Base-by-base conservation (phyloP, 208 protist species). In the Trypanosoma avium region DNA sequence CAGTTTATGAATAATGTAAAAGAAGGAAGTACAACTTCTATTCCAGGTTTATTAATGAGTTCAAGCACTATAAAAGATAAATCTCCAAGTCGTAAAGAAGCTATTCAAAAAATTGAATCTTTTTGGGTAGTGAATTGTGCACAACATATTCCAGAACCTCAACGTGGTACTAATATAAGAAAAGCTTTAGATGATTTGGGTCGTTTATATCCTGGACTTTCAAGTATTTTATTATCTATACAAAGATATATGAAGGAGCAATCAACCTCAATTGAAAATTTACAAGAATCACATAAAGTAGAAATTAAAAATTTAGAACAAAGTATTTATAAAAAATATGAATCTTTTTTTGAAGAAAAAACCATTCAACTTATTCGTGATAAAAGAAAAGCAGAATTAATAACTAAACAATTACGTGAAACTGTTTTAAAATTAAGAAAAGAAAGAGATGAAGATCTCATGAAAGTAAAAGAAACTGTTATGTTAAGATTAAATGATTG, bases 291-390 rank as follows among this genome's bases (percentile, higher is more conserved):
- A 33, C 74, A 77, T 21, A 40, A 35, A 4, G 67, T 60, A 32
- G 79, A 79, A 19, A 64, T 90, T 36, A 48, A 43, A 47, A n/a
- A 54, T 53, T 43, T 81, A 19, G 71, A 90, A 58, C 36, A 77
- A 55, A 52, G 38, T 26, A 56, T 86, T 21, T 86, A 71, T 54
- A 58, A 68, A 29, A 68, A 81, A 60, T 81, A 77, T 63, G 82
- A 88, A 49, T 26, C 35, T 3, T 88, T 93, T 46, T 93, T 90
- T 53, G 86, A 89, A 45, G 70, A 73, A 10, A 88, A 88, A 62
- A 77, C 84, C 21, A 35, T 64, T 40, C 63, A 72, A 35, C 69
- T 93, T n/a, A 38, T 93, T 27, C 54, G 67, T 38, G 79, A 85
- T 26, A 79, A 76, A 40, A 60, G 73, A 66, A 64, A 63, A 55